Percentiles rank a stretch among this genome's conserved stretches.
These are phyloP conservation scores for Podaxis sp. DNA, from an alignment of 768 basidiomycete genomes.

Conservation along the genomic window DNA sequence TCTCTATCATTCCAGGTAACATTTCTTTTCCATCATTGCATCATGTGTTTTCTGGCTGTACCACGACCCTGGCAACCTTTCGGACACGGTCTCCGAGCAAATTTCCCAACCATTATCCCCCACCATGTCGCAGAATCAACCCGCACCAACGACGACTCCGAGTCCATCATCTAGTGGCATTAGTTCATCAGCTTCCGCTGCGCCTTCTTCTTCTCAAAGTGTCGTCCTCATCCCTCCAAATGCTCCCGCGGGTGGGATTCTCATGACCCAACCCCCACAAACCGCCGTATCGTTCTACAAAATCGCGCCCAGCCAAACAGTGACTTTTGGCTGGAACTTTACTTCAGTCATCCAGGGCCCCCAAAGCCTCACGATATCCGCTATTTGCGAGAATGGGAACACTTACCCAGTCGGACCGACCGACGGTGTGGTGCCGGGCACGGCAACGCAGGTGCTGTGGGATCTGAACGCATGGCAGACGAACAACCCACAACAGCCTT, in stretches of 20 bases:
- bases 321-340: conserved; percentile 88
- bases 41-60: background rate
- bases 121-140: conserved; percentile 5
- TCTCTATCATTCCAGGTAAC: background rate
- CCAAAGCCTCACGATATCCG: conserved; percentile 66
- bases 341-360: conserved; percentile 63
- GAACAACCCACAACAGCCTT: conserved; percentile 48
- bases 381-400: conserved; percentile 74
- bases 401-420: conserved; percentile 79
- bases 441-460: conserved; percentile 68
- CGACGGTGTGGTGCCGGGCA: conserved; percentile 59
- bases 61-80: background rate
- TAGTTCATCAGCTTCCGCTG: background rate
- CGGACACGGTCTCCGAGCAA: no score
- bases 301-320: conserved; percentile 59
- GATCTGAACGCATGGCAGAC: conserved; percentile 68
- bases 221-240: conserved; percentile 5
- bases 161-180: background rate
- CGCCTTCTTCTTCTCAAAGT: background rate
- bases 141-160: background rate
- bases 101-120: background rate
- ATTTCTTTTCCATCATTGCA: background rate
- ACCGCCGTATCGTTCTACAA: conserved; percentile 79
- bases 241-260: conserved; percentile 39
- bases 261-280: conserved; percentile 71